Base-by-base conservation (phyloP, 768 basidiomycete species). In the Termitomyces bulborhizus region DNA sequence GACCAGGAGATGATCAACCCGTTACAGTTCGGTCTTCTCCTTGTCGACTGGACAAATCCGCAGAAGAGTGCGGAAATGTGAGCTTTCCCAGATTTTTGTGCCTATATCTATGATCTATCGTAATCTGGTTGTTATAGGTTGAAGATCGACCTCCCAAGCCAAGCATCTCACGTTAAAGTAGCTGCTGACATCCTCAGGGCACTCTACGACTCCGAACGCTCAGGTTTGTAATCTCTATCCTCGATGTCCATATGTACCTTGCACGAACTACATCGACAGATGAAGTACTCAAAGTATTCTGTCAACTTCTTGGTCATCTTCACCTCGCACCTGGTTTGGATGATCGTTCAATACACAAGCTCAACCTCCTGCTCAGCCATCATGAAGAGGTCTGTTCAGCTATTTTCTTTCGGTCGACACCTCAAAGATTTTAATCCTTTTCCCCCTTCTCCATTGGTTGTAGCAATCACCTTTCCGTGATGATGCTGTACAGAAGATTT, bases 21-120 rank as follows among this genome's bases (percentile, higher is more conserved):
- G 0, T 71, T 81, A 18, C 88, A 92, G 63, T 84, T 92, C 55
- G 85, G 83, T 0, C 72, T 85, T n/a, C 79, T 94, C 70, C 77
- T 95, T 63, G 76, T 87, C 2, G 92, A 94, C 60, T 96, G 93
- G 93, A 90, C 88, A 3, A 87, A 95, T 65, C 88, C 91, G 0
- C 76, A 82, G 63, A 92, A 90, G 63, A 78, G 80, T 36, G 77
- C 82, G 64, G 63, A 74, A 75, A 70, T 65, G 70, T 73, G 48
- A 45, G 76, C 60, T 15, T 52, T 36, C 1, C 16, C 27, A 24
- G 52, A 15, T 31, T 57, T 15, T 21, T 24, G 18, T 18, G 3
- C 29, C 13, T 24, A 37, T 51, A 37, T 31, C 46, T 31, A 1
- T 37, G 12, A 11, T 11, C 6, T 1, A 26, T 31, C 12, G 16